phyloP scores from a whole-genome alignment of 441 rosid species.

The Dalechampia spathulata region DNA sequence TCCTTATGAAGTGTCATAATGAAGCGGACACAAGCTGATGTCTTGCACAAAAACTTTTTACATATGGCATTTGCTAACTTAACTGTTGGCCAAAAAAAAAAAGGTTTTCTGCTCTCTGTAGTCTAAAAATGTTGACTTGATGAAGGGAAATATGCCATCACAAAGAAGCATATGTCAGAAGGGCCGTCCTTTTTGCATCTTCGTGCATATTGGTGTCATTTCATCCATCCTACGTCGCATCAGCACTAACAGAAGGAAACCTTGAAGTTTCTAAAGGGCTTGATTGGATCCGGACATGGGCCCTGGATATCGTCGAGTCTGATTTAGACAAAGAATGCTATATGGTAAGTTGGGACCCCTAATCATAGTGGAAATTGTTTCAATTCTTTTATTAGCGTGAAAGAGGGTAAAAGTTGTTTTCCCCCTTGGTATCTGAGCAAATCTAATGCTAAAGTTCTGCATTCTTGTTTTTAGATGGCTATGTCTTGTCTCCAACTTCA shows the following conservation, averaged over 20 bases:
- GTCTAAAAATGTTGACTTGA: neutral
- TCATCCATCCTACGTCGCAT: constrained; percentile 73
- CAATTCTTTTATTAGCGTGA: no score
- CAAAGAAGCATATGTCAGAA: constrained; percentile 90
- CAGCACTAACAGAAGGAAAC: constrained; percentile 68
- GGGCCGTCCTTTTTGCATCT: constrained; percentile 82
- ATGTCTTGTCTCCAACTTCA: constrained; percentile 87
- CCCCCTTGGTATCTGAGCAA: neutral
- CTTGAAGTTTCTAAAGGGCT: constrained; percentile 66
- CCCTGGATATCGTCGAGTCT: constrained; percentile 66
- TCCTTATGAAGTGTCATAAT: no score
- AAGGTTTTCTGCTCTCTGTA: neutral
- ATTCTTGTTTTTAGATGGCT: constrained; percentile 84
- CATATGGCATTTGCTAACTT: neutral
- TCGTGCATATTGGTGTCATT: constrained; percentile 73
- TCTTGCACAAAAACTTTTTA: no score
- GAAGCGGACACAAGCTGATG: no score
- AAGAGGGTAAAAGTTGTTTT: neutral
- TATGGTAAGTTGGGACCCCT: constrained; percentile 65
- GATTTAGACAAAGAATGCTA: constrained; percentile 88
- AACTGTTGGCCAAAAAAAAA: neutral
- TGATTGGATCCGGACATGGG: constrained; percentile 92
- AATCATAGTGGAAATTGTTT: no score
- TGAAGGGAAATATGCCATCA: constrained; percentile 83
- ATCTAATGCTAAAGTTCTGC: no score